Evolutionary conservation across 2,329 filamentous ascomycete species (phyloP).

Genomic region (Metarhizium robertsii): DNA sequence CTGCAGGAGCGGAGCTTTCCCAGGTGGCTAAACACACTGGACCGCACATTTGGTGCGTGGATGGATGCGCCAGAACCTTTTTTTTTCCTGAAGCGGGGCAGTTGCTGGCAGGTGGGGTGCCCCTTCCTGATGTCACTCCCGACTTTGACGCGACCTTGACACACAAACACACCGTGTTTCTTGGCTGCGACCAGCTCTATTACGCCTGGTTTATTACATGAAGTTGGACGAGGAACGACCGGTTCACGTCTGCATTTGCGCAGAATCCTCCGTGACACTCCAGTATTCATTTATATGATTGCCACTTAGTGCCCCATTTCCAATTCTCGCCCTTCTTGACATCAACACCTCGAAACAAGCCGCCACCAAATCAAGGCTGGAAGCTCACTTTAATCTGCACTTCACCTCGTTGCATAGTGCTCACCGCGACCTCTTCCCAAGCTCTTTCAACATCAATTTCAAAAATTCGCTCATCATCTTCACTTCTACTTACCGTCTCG

Average conservation of each 20-base stretch:
- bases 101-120: neutral
- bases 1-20: neutral
- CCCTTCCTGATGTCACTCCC: too few species aligned
- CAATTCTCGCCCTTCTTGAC: neutral
- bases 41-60: neutral
- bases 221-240: too few species aligned
- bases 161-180: too few species aligned
- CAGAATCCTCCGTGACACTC: too few species aligned
- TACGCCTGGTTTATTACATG: too few species aligned
- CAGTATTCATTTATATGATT: neutral
- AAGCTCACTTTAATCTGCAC: constrained; percentile 51
- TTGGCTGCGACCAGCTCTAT: too few species aligned
- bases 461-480: constrained; percentile 49
- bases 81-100: neutral
- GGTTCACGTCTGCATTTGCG: too few species aligned
- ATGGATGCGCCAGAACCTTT: neutral
- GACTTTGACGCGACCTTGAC: too few species aligned
- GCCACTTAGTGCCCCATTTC: neutral
- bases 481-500: constrained; percentile 52
- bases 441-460: constrained; percentile 69
- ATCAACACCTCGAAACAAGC: neutral
- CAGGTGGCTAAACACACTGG: neutral
- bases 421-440: constrained; percentile 65
- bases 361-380: neutral
- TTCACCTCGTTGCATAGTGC: constrained; percentile 73